Percentiles rank a stretch among this genome's conserved stretches.
Evolutionary conservation across 2,329 filamentous ascomycete genomes (phyloP).

Genomic region (Ophiocordyceps camponoti-leonardi): DNA sequence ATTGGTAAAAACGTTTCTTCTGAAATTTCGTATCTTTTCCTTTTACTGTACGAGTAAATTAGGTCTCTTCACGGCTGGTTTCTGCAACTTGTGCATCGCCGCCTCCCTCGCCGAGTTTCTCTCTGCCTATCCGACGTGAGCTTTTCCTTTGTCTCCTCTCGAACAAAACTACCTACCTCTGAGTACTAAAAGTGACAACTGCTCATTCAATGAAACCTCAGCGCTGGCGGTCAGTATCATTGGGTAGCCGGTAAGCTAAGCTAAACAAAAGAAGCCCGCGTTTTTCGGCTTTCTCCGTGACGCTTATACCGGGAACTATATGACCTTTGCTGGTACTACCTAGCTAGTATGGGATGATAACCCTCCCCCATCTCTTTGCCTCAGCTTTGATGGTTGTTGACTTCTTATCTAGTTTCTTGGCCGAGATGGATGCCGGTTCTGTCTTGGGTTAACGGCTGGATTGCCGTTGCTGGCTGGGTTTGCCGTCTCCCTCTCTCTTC

Average conservation of each 20-base stretch:
- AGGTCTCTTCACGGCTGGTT: conserved; percentile 14
- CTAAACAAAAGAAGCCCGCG: too few relatives aligned
- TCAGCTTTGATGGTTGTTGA: too few relatives aligned
- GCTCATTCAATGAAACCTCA: neutral
- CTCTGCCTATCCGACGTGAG: conserved; percentile 36
- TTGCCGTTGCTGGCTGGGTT: conserved; percentile 50
- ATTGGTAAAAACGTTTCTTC: too few relatives aligned
- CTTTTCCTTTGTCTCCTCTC: neutral
- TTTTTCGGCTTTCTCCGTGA: conserved; percentile 25
- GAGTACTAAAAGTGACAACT: neutral
- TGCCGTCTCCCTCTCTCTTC: neutral
- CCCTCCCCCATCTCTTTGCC: too few relatives aligned
- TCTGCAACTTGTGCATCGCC: conserved; percentile 29
- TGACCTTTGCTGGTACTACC: too few relatives aligned
- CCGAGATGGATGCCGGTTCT: conserved; percentile 9
- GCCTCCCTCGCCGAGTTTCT: conserved; percentile 54
- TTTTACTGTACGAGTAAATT: too few relatives aligned
- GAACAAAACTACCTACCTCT: neutral
- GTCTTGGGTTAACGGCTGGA: conserved; percentile 32
- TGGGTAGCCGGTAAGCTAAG: conserved; percentile 44
- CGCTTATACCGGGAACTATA: neutral
- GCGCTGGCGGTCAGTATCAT: conserved; percentile 46
- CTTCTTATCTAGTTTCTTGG: conserved; percentile 9
- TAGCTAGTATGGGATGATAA: too few relatives aligned
- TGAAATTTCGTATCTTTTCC: too few relatives aligned